These are phyloP conservation scores for Gynochthodes officinalis DNA, from an alignment of 257 asterid genomes.

Conservation along the genomic window DNA sequence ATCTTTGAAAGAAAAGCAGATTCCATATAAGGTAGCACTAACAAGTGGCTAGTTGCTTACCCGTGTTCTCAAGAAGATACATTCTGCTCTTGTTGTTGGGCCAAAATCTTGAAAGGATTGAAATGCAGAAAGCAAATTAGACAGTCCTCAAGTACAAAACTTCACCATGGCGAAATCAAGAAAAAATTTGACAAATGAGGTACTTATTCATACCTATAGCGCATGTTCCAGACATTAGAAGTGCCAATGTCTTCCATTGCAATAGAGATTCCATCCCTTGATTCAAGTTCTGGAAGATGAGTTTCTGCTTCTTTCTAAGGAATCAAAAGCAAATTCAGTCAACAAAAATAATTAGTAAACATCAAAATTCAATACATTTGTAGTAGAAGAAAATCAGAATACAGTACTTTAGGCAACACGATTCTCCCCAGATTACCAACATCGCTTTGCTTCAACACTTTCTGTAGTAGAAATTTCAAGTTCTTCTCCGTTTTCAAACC, in stretches of 20 bases:
- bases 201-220: slow-evolving; percentile 51
- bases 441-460: slow-evolving; percentile 96
- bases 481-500: slow-evolving; percentile 68
- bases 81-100: slow-evolving; percentile 91
- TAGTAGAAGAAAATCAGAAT: too few relatives aligned
- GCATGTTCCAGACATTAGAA: slow-evolving; percentile 81
- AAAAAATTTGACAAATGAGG: background rate
- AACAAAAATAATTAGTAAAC: background rate
- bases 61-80: slow-evolving; percentile 93
- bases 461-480: slow-evolving; percentile 86
- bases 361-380: background rate
- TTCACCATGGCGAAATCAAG: background rate
- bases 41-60: slow-evolving; percentile 20
- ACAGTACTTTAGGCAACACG: slow-evolving; percentile 87
- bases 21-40: background rate
- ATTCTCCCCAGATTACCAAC: slow-evolving; percentile 94
- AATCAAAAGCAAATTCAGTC: background rate
- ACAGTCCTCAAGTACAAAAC: background rate
- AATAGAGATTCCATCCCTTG: slow-evolving; percentile 85
- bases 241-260: slow-evolving; percentile 92
- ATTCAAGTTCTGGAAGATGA: slow-evolving; percentile 83
- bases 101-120: slow-evolving; percentile 31
- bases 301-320: slow-evolving; percentile 84
- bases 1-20: too few relatives aligned
- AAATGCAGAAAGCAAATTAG: background rate